Evolutionary conservation across 331 rosid species (phyloP), one percentile per base, ranked within the genome.

Genomic region (Malus hybrid): DNA sequence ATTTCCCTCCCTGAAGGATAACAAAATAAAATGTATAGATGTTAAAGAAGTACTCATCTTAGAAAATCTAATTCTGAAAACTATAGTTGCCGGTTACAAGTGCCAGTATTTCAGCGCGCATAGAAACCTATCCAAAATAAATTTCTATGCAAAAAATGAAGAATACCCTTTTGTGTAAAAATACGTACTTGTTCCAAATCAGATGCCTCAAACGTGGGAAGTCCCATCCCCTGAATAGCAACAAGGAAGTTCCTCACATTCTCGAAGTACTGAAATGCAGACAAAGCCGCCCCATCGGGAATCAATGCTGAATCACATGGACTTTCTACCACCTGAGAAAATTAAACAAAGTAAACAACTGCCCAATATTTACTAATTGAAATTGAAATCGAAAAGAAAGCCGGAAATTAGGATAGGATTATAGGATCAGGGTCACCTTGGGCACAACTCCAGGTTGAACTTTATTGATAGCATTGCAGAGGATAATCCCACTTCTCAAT

Each of bases 241-340:
- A 89, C 99, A 18, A 89, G 85, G 77, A 95, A 95, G 83, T 95
- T 95, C 87, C 97, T 90, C 65, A 90, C 92, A 73, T 95, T 95
- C 86, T 95, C 99, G 54, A 95, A 95, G 85, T 95, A 95, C 57
- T 95, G 99, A 82, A 86, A 95, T n/a, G 97, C 99, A 0, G 97
- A 89, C 78, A 92, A 81, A 22, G 99, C 96, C 24, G 97, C 96
- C 73, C 99, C 99, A 80, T 95, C 97, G 22, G 92, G 96, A 80
- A 90, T 86, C 82, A 80, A 69, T 63, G 90, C 89, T 76, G 96
- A 88, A 91, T 92, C 96, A 76, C 87, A 86, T 61, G 99, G 93
- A 82, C 97, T 86, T 80, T 92, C 99, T 85, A 95, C 99, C 80
- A 95, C 97, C 99, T 95, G 80, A 81, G 59, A 69, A 62, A 44